Evolutionary conservation across 164 flowering plant genomes (phyloP), one percentile per base, ranked within the genome.

Genomic region (Annona squamosa): DNA sequence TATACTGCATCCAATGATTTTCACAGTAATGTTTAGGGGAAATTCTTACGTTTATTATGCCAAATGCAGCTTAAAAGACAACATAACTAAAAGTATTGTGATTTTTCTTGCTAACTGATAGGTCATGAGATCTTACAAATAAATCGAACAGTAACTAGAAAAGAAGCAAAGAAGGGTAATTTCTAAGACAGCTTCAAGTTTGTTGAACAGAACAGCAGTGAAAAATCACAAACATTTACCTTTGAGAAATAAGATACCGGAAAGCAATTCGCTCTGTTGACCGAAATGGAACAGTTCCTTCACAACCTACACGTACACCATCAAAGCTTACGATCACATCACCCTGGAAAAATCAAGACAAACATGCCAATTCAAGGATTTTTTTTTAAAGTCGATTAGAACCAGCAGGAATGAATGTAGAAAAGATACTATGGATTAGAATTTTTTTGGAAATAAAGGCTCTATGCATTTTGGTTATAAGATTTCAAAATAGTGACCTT

Each of bases 231-330:
- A 65, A 10, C 5, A 72, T 48, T 85, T 89, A 93, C 99, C 91
- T 95, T 84, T 93, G 96, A 86, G 98, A 93, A 74, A 95, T 89
- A 65, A 95, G 89, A 83, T 91, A 93, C 77, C 98, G 89, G 79
- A 93, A 95, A 66, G 99, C 97, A 82, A 95, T 93, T 71, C 99
- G 96, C 82, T 93, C 99, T 67, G 86, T 85, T 78, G 97, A 83
- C 68, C 97, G 90, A 71, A 93, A 95, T 63, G 98, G 99, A 43
- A 95, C 99, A 44, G 99, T 95, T 82, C 98, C 99, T 86, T 95
- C 99, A 77, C 85, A 84, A 67, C 99, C 97, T 56, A 95, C 87
- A 81, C 74, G 86, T 70, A 90, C 84, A 79, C 81, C 92, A 80
- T 93, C 94, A 85, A 95, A 95, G 84, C 97, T 91, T 64, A 88